A percentile compares a stretch with the other conserved stretches of the same genome.
Conservation (phyloP, 441 rosid genomes). For the Adansonia madagascariensis region DNA sequence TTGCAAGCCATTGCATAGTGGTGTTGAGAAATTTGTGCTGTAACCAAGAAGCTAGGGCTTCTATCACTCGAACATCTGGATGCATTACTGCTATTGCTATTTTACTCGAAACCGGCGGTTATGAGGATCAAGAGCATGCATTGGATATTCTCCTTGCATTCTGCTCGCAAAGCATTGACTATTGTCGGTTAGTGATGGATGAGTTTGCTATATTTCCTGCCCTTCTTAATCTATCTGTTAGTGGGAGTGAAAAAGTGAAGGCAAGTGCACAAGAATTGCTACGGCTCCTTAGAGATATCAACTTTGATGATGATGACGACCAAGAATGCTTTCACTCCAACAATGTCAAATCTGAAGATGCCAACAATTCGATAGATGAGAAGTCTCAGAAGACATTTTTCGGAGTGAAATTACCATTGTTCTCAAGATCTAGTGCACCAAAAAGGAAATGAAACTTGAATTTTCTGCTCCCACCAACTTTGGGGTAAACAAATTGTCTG, state of each 20-base stretch:
- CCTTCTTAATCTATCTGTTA: conserved; percentile 48
- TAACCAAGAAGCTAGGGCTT: conserved; percentile 58
- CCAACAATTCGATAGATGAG: conserved; percentile 30
- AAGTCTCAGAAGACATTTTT: conserved; percentile 49
- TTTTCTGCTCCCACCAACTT: conserved; percentile 4
- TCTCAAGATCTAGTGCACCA: conserved; percentile 32
- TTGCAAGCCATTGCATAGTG: conserved; percentile 49
- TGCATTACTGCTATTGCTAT: conserved; percentile 63
- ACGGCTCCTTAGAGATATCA: conserved; percentile 59
- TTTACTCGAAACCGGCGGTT: conserved; percentile 55
- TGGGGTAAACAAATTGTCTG: not conserved
- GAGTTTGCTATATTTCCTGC: conserved; percentile 61
- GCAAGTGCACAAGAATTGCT: conserved; percentile 67
- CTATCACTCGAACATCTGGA: conserved; percentile 59
- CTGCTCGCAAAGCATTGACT: conserved; percentile 64
- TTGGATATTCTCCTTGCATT: conserved; percentile 64
- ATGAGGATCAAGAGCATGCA: conserved; percentile 74
- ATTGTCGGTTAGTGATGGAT: conserved; percentile 68
- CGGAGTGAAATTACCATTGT: conserved; percentile 31
- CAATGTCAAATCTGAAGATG: conserved; percentile 27
- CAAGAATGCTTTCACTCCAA: conserved; percentile 36
- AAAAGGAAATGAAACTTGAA: conserved; percentile 37
- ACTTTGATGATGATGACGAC: conserved; percentile 18
- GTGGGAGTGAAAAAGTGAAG: conserved; percentile 69
- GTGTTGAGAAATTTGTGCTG: conserved; percentile 62